Evolutionary conservation across 306 rosid species (phyloP), one percentile per base, ranked within the genome.

Genomic region (Lathyrus oleraceus): DNA sequence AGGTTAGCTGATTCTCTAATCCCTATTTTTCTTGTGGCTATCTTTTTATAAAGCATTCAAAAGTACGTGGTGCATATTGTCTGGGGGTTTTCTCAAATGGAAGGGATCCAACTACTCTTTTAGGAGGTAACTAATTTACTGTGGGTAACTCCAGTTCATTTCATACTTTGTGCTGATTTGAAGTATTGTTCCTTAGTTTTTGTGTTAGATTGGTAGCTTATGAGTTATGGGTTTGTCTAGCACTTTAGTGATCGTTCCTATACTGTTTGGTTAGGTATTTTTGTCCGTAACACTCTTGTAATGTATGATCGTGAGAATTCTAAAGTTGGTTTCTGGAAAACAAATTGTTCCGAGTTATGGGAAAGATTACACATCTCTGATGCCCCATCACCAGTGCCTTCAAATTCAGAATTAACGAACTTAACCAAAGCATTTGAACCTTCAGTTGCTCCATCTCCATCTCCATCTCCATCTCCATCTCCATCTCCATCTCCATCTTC

Each of bases 331-430:
- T 95, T 94, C 68, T 91, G 96, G 99, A 91, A 95, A 85, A 95
- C 99, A 64, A 95, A 95, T 78, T 95, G 99, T 89, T 86, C 96
- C 2, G 96, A 91, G 83, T 73, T 91, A 72, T 95, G 95, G 97
- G 89, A 89, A 82, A 91, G 82, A 56, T 86, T 91, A 67, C 89
- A 86, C 9, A 45, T 69, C 47, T 76, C 84, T 64, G 81, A 70
- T 85, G 81, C 87, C 30, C 82, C 89, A 27, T 83, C 82, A 63
- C 81, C 82, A 21, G 65, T 51, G 68, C 78, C 90, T 69, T 80
- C 86, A 74, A 78, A 77, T 67, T 69, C 91, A 30, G 61, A 65
- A 52, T 61, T 62, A 70, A 71, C 71, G 44, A 85, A 85, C 65
- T 42, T 71, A 36, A 71, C 83, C 48, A 19, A 67, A 38, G 74